A percentile compares a stretch with the other conserved stretches of the same genome.
phyloP scores from a whole-genome alignment of 2,329 filamentous ascomycete genomes.

The Calonectria honghensis region DNA sequence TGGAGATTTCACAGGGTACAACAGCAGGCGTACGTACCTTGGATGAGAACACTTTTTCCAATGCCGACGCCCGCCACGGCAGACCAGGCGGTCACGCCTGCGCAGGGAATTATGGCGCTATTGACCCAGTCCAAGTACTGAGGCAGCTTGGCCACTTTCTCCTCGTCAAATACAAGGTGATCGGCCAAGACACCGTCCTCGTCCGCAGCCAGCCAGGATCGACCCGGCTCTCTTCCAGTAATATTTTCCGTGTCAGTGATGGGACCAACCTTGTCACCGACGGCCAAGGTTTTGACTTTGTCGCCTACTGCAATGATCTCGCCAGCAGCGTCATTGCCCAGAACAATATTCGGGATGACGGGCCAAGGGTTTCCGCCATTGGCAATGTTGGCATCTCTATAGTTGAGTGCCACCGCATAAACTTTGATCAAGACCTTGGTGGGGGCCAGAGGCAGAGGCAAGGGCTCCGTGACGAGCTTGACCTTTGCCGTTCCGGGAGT shows the following conservation, averaged over 20 bases:
- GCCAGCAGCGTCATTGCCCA: constrained; percentile 64
- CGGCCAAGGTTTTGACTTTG: constrained; percentile 54
- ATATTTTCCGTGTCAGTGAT: constrained; percentile 63
- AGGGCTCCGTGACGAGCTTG: constrained; percentile 58
- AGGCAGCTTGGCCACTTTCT: constrained; percentile 60
- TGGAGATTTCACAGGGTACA: fast-evolving
- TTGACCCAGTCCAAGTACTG: constrained; percentile 60
- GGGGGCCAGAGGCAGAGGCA: constrained; percentile 56
- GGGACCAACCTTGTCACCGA: constrained; percentile 62
- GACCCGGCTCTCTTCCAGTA: constrained; percentile 59
- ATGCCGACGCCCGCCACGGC: constrained; percentile 63
- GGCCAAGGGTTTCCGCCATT: constrained; percentile 65
- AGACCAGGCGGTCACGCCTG: constrained; percentile 67
- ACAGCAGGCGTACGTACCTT: constrained; percentile 58
- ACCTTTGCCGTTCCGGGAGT: constrained; percentile 58
- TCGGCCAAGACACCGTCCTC: constrained; percentile 66
- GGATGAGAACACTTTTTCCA: constrained; percentile 65
- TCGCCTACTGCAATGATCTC: constrained; percentile 63
- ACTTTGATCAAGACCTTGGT: constrained; percentile 58
- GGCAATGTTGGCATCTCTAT: constrained; percentile 60
- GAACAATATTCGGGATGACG: constrained; percentile 58
- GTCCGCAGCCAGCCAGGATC: constrained; percentile 66
- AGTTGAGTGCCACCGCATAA: constrained; percentile 60
- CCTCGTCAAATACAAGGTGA: constrained; percentile 64
- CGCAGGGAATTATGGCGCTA: constrained; percentile 64